These are phyloP conservation scores for Fagopyrum homotropicum DNA, from an alignment of 148 eudicot genomes.

Conservation along the genomic window DNA sequence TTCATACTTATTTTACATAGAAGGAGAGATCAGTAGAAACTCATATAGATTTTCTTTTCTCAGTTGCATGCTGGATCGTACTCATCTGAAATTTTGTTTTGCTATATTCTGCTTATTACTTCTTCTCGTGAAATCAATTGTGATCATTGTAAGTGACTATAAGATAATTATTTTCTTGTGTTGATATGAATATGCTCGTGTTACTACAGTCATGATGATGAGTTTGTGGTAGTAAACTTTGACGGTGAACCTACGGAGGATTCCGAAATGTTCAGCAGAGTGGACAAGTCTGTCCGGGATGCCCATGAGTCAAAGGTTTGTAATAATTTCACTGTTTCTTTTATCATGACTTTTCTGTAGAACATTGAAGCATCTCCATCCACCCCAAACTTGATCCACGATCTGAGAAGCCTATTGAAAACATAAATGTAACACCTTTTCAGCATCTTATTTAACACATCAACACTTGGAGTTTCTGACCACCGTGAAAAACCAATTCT, in stretches of 20 bases:
- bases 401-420: not conserved
- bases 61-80: not conserved
- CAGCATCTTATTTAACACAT: not conserved
- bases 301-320: slow-evolving; percentile 64
- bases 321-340: not conserved
- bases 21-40: not conserved
- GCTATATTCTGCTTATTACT: not conserved
- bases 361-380: not conserved
- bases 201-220: slow-evolving; percentile 54
- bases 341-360: not conserved
- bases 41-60: not conserved
- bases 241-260: slow-evolving; percentile 93
- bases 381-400: not conserved
- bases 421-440: not conserved
- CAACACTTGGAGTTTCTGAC: not conserved
- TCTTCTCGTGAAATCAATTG: not conserved
- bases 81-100: not conserved
- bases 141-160: not conserved
- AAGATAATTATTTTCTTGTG: not conserved
- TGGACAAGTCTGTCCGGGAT: slow-evolving; percentile 51
- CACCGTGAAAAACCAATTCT: not conserved
- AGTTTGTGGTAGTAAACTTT: slow-evolving; percentile 64
- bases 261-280: slow-evolving; percentile 64
- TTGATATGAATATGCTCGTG: slow-evolving; percentile 17
- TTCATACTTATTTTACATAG: not conserved